A percentile compares a stretch with the other conserved stretches of the same genome.
Evolutionary conservation across 2,329 filamentous ascomycete genomes (phyloP).

Genomic region (Pseudomassariella vexata): DNA sequence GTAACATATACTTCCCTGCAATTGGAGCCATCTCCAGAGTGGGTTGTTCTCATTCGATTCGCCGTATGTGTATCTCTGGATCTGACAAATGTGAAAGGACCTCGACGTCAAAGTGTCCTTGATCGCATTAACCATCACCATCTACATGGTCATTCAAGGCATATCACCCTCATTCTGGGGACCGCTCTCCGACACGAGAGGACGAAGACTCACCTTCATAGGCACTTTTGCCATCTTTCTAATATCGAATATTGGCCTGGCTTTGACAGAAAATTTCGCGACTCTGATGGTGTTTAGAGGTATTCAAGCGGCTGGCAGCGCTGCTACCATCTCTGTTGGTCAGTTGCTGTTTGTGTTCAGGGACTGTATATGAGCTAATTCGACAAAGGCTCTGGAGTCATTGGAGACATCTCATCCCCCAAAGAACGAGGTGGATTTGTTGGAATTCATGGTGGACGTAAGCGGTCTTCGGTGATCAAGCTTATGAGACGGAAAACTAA

Average conservation of each 20-base stretch:
- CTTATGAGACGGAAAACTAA: too few relatives aligned
- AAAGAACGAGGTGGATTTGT: slow-evolving; percentile 44
- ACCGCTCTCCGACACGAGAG: slow-evolving; percentile 39
- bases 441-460: neutral
- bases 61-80: too few relatives aligned
- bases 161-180: slow-evolving; percentile 47
- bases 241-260: slow-evolving; percentile 40
- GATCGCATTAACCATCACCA: slow-evolving; percentile 1
- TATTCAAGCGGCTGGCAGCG: slow-evolving; percentile 47
- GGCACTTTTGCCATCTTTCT: slow-evolving; percentile 40
- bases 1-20: slow-evolving; percentile 1
- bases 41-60: neutral
- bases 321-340: slow-evolving; percentile 47
- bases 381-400: slow-evolving; percentile 34
- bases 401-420: slow-evolving; percentile 52
- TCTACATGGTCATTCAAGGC: slow-evolving; percentile 34
- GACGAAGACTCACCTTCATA: slow-evolving; percentile 42
- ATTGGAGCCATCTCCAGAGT: neutral
- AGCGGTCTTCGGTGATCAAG: too few relatives aligned
- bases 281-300: slow-evolving; percentile 43
- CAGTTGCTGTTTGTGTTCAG: neutral
- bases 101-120: neutral
- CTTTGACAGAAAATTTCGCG: slow-evolving; percentile 35
- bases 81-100: neutral
- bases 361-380: too few relatives aligned